Conservation (phyloP, 2,329 filamentous ascomycete genomes). For the Arachnopeziza araneosa region DNA sequence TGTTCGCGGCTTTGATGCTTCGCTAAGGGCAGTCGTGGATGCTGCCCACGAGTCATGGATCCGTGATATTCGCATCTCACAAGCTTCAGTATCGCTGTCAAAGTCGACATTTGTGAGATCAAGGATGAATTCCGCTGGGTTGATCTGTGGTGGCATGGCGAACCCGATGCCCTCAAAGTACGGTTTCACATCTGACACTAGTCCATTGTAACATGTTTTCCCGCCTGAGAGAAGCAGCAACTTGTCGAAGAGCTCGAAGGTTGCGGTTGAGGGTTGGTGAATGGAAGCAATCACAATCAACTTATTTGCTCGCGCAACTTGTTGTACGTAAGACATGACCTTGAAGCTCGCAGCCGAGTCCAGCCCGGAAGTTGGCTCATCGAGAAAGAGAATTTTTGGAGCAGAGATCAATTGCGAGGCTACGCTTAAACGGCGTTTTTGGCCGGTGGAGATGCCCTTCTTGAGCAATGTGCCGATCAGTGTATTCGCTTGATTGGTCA, state of each 20-base stretch:
- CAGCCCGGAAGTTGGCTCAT: slow-evolving; percentile 56
- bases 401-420: slow-evolving; percentile 54
- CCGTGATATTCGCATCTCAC: slow-evolving; percentile 40
- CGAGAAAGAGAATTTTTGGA: slow-evolving; percentile 54
- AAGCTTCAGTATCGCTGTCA: slow-evolving; percentile 41
- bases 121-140: slow-evolving; percentile 73
- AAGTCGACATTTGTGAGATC: slow-evolving; percentile 75
- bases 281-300: slow-evolving; percentile 48
- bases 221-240: slow-evolving; percentile 58
- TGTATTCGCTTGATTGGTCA: slow-evolving; percentile 61
- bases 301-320: slow-evolving; percentile 50
- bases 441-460: slow-evolving; percentile 55
- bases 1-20: background rate
- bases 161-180: slow-evolving; percentile 59
- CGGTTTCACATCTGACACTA: slow-evolving; percentile 45
- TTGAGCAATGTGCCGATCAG: slow-evolving; percentile 56
- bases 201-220: slow-evolving; percentile 62
- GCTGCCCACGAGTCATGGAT: slow-evolving; percentile 50
- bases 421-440: slow-evolving; percentile 57
- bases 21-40: slow-evolving; percentile 32
- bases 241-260: slow-evolving; percentile 53
- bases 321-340: slow-evolving; percentile 56
- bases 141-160: slow-evolving; percentile 61
- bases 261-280: slow-evolving; percentile 48
- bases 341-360: slow-evolving; percentile 60